phyloP scores from a whole-genome alignment of 371 early-diverging fungal genomes.

The Scutellospora calospora region DNA sequence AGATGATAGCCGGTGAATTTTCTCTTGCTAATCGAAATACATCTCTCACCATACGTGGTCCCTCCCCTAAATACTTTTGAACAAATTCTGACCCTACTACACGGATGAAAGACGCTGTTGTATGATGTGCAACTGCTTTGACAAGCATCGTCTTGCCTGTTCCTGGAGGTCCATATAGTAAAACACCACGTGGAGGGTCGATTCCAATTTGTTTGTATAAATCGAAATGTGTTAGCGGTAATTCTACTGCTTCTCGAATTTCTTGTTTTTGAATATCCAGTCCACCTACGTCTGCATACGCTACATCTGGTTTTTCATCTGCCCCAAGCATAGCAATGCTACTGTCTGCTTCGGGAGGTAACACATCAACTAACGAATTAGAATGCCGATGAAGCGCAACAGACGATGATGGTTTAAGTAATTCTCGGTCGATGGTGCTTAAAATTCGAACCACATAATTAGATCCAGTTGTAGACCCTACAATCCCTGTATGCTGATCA shows the following conservation, averaged over 20 bases:
- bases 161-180: constrained; percentile 99
- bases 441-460: constrained; percentile 98
- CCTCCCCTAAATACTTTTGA: constrained; percentile 99
- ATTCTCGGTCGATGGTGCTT: constrained; percentile 98
- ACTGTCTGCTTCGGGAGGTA: constrained; percentile 98
- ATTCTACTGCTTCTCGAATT: constrained; percentile 99
- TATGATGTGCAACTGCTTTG: constrained; percentile 99
- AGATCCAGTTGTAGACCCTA: constrained; percentile 96
- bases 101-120: constrained; percentile 98
- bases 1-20: constrained; percentile 99
- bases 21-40: constrained; percentile 98
- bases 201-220: constrained; percentile 99
- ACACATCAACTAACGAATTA: constrained; percentile 95
- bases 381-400: constrained; percentile 99
- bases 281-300: constrained; percentile 99
- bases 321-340: constrained; percentile 95
- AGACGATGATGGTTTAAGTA: constrained; percentile 96
- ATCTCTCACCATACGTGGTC: constrained; percentile 99
- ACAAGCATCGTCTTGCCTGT: constrained; percentile 99
- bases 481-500: constrained; percentile 98
- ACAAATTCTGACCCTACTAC: constrained; percentile 99
- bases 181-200: constrained; percentile 98
- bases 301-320: constrained; percentile 97
- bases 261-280: constrained; percentile 99
- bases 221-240: constrained; percentile 99